A percentile compares a stretch with the other conserved stretches of the same genome.
These are phyloP conservation scores for Tylopilus subfusipes DNA, from an alignment of 768 basidiomycete species.

Conservation along the genomic window DNA sequence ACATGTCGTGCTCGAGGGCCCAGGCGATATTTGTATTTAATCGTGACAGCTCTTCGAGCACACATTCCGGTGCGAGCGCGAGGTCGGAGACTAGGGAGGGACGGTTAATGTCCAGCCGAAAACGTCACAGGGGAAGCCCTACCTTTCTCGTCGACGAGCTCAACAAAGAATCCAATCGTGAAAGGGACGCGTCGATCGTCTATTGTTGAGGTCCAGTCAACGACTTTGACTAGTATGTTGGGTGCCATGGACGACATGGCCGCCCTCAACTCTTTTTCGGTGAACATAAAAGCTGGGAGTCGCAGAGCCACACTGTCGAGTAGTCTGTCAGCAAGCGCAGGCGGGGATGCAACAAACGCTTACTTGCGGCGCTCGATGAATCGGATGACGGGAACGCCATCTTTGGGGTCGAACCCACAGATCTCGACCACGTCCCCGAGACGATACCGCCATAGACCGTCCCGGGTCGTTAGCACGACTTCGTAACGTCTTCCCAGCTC, in stretches of 20 bases:
- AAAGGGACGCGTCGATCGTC: conserved; percentile 3
- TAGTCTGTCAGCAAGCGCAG: neutral
- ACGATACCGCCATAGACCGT: conserved; percentile 22
- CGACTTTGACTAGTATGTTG: neutral
- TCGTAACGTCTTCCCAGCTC: conserved; percentile 16
- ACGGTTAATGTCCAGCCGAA: neutral
- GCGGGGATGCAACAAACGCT: neutral
- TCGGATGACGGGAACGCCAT: conserved; percentile 17
- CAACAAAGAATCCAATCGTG: conserved; percentile 17
- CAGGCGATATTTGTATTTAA: neutral
- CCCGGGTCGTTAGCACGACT: conserved; percentile 13
- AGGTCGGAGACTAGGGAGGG: neutral
- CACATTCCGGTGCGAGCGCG: neutral
- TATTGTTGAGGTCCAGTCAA: conserved; percentile 16
- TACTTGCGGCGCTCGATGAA: conserved; percentile 16
- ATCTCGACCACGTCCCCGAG: conserved; percentile 21
- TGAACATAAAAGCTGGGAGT: conserved; percentile 4
- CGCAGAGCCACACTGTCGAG: neutral
- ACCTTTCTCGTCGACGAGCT: conserved; percentile 7
- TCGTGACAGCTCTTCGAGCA: conserved; percentile 10
- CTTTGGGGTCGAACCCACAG: conserved; percentile 17
- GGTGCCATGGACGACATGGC: neutral
- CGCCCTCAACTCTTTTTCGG: conserved; percentile 9
- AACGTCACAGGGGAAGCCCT: neutral
- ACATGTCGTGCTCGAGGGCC: no score